phyloP scores from a whole-genome alignment of 2,329 filamentous ascomycete species.

The Exophiala spinifera region DNA sequence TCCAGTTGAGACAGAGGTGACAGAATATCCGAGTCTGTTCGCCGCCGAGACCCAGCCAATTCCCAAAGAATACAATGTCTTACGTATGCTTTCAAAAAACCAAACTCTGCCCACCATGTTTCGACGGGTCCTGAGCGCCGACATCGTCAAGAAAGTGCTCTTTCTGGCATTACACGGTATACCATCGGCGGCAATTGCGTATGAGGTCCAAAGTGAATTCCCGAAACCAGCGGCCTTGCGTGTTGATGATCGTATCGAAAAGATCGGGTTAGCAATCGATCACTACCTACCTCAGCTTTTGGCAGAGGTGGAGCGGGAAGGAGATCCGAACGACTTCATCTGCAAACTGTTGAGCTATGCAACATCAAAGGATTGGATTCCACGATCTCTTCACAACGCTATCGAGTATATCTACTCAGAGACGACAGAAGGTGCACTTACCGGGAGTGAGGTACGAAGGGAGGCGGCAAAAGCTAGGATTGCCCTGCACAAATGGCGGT shows the following conservation, averaged over 20 bases:
- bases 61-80: not conserved
- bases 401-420: not conserved
- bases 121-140: constrained; percentile 1
- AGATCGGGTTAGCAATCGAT: not conserved
- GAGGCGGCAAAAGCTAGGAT: not conserved
- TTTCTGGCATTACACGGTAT: constrained; percentile 15
- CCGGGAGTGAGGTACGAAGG: not conserved
- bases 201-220: not conserved
- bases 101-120: not conserved
- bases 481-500: not conserved
- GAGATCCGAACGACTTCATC: constrained; percentile 1
- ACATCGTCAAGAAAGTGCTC: constrained; percentile 9
- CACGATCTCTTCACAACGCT: constrained; percentile 6
- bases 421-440: not conserved
- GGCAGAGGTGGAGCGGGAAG: not conserved
- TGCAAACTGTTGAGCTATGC: constrained; percentile 1
- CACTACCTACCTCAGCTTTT: constrained; percentile 6
- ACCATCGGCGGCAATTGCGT: constrained; percentile 3
- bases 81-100: not conserved
- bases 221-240: not conserved
- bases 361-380: constrained; percentile 8
- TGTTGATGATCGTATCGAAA: not conserved
- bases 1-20: too few species aligned
- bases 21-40: too few species aligned
- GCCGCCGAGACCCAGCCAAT: too few species aligned